A percentile compares a stretch with the other conserved stretches of the same genome.
Conservation (phyloP, 441 rosid species). For the Bocquillonia castaneifolia region DNA sequence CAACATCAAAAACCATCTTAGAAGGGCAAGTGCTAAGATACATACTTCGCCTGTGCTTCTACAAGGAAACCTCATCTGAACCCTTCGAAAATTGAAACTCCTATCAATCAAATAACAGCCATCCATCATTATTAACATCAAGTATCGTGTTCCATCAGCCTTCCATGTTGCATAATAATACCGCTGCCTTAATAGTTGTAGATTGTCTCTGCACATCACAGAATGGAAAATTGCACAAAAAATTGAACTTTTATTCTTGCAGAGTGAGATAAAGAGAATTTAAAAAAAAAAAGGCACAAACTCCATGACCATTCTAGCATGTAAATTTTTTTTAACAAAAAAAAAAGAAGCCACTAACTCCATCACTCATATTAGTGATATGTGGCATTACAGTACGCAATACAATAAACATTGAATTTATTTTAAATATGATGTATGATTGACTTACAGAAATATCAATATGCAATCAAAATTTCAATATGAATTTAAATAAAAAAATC, state of each 20-base stretch:
- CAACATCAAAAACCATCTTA: slow-evolving; percentile 16
- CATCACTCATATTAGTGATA: no score
- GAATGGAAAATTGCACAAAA: slow-evolving; percentile 13
- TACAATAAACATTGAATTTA: no score
- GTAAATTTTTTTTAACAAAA: no score
- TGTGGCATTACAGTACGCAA: no score
- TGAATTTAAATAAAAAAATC: no score
- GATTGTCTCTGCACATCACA: slow-evolving; percentile 63
- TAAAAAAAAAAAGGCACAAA: background rate
- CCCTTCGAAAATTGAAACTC: slow-evolving; percentile 83
- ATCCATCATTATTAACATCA: slow-evolving; percentile 89
- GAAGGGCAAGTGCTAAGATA: slow-evolving; percentile 24
- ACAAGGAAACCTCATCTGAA: slow-evolving; percentile 97
- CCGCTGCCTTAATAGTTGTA: slow-evolving; percentile 89
- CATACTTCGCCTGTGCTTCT: slow-evolving; percentile 64
- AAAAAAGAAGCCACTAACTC: background rate
- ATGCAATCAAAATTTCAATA: no score
- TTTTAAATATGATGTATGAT: no score
- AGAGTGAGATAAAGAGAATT: background rate
- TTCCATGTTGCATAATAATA: slow-evolving; percentile 99
- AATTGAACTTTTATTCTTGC: background rate
- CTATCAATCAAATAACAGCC: slow-evolving; percentile 93
- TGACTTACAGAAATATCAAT: no score
- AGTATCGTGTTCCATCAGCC: slow-evolving; percentile 98
- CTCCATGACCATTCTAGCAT: background rate